Evolutionary conservation across 768 basidiomycete genomes (phyloP), one percentile per base, ranked within the genome.

Genomic region (Termitomyces sp.): DNA sequence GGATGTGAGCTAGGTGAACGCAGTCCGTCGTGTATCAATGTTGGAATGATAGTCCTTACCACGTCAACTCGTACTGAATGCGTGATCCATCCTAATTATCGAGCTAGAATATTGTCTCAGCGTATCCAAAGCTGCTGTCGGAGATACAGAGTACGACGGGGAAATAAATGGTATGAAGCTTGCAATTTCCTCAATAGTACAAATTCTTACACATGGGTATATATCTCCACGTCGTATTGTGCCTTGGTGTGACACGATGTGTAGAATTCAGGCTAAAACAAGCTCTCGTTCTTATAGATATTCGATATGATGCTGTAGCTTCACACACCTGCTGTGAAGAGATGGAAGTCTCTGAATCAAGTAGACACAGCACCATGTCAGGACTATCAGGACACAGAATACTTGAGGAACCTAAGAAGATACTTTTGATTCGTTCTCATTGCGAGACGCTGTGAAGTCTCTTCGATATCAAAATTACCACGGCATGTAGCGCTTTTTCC

Each of bases 161-260:
- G 6, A 10, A 32, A n/a, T 9, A 13, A 49, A 49, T 32, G 48
- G 4, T 33, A 32, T 33, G 12, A 49, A 50, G 3, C 20, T 33
- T 22, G 28, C 38, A 20, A 22, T 32, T 6, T 43, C 20, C 42
- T 44, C 16, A 35, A 36, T 20, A 46, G 33, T 46, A 55, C 53
- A 54, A n/a, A 54, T 32, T 20, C 6, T 54, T 35, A 35, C 22
- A 42, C 28, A 44, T 12, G 30, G 51, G 58, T 54, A 30, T 64
- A n/a, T 42, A 42, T 20, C 8, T 20, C 68, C 82, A 91, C 38
- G 88, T 94, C 93, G 68, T 96, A 97, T 65, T 97, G 92, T 22
- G 90, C 92, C 70, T 94, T 92, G 50, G 91, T 92, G 75, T 94
- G 94, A 73, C 93, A 95, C 52, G 86, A 94, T 6, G 87, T 86